These are phyloP conservation scores for Hordeum pubiflorum DNA, from an alignment of 202 grass and related monocot species.

Conservation along the genomic window DNA sequence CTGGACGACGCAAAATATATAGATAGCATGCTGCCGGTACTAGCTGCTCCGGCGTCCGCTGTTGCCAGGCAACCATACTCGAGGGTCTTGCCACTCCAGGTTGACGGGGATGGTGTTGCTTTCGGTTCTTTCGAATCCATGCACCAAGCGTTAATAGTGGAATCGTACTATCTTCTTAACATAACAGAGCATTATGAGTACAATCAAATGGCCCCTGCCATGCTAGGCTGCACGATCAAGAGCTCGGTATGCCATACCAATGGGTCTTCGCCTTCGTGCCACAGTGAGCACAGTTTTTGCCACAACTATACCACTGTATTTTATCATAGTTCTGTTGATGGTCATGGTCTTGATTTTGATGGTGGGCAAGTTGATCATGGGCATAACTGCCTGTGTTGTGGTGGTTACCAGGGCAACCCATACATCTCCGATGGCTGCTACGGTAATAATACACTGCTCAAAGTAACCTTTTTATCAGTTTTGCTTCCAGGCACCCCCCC, in stretches of 20 bases:
- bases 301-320: not conserved
- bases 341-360: too few relatives aligned
- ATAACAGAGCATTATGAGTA: not conserved
- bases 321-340: not conserved
- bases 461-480: not conserved
- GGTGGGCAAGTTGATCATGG: not conserved
- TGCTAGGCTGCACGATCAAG: not conserved
- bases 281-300: constrained; percentile 1
- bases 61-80: not conserved
- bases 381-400: not conserved
- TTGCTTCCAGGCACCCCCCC: too few relatives aligned
- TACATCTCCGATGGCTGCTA: constrained; percentile 19
- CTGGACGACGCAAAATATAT: too few relatives aligned
- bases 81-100: not conserved
- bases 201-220: not conserved
- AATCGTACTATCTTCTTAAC: not conserved
- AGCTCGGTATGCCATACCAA: not conserved
- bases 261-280: not conserved
- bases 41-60: not conserved
- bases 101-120: not conserved
- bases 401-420: constrained; percentile 32
- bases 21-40: too few relatives aligned
- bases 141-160: not conserved
- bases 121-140: not conserved
- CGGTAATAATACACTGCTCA: not conserved